Evolutionary conservation across 805 yeast genomes (phyloP), one percentile per base, ranked within the genome.

Genomic region (Pichia occidentalis): DNA sequence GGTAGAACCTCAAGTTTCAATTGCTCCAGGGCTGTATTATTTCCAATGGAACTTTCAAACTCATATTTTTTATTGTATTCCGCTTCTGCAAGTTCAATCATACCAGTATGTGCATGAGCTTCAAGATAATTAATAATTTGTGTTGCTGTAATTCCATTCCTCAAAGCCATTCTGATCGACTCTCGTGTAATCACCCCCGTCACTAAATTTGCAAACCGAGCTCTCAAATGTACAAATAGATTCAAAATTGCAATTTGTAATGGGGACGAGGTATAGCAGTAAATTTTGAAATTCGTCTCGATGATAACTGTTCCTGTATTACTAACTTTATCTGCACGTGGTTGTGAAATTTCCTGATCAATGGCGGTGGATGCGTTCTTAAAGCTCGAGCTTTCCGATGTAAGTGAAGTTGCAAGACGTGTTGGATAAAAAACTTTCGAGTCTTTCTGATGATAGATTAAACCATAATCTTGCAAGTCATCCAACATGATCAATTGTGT

Each of bases 151-250:
- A 92, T 92, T 21, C 98, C 98, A 50, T 83, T 85, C 29, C 67
- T 56, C 26, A 92, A 62, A 0, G 98, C 98, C 37, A 73, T 67
- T 43, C 97, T 69, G 16, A 92, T 80, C 1, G 95, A 85, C 51
- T 90, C 97, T 58, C 97, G 75, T 5, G 97, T 88, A 42, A 92
- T 73, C 47, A 84, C 86, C 2, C 98, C 98, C 4, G 92, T 76
- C 3, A 92, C 96, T 80, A 92, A 78, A 56, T 92, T 92, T 11
- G 87, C 68, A 58, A 92, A 92, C 43, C 98, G 68, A 0, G 94
- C 73, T 47, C 77, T 80, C 43, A 92, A 62, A 53, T 85, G 92
- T 19, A 86, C 95, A 63, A 92, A 92, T 32, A 92, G 59, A 54
- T 87, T 85, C 38, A 92, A 65, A 43, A 92, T 84, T 9, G 97